These are phyloP conservation scores for Leishmania arabica DNA, from an alignment of 208 protist genomes.

Conservation along the genomic window DNA sequence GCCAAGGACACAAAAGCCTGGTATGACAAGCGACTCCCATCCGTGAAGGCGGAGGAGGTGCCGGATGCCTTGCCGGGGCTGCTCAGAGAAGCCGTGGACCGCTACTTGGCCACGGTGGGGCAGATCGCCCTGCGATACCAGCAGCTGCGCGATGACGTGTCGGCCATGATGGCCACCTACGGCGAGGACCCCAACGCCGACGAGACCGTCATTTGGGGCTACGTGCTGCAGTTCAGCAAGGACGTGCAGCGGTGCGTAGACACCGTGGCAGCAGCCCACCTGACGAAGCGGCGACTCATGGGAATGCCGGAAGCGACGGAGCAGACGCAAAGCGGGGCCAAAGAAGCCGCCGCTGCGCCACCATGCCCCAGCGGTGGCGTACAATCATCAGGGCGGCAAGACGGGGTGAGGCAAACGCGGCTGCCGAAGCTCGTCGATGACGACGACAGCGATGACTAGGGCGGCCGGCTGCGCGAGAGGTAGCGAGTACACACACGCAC, in stretches of 20 bases:
- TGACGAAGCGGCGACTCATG: constrained; percentile 34
- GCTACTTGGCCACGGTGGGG: constrained; percentile 38
- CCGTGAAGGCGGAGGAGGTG: constrained; percentile 14
- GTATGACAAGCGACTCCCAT: constrained; percentile 43
- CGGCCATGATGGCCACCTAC: constrained; percentile 69
- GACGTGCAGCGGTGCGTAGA: constrained; percentile 50
- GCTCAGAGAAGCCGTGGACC: constrained; percentile 32
- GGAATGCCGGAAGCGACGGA: neutral
- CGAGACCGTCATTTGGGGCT: constrained; percentile 65
- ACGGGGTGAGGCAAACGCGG: neutral
- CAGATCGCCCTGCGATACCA: constrained; percentile 66
- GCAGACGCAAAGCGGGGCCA: neutral
- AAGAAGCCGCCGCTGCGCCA: neutral
- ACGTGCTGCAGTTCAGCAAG: constrained; percentile 57
- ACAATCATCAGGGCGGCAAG: neutral
- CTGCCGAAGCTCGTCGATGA: constrained; percentile 22
- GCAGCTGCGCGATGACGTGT: constrained; percentile 65
- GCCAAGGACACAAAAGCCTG: constrained; percentile 44
- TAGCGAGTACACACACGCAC: neutral
- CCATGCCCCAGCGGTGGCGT: neutral
- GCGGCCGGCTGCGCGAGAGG: neutral
- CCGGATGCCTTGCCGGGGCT: constrained; percentile 49
- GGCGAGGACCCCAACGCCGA: constrained; percentile 69
- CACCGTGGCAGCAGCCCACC: constrained; percentile 21
- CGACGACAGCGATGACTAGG: constrained; percentile 10